phyloP scores from a whole-genome alignment of 1,284 basidiomycete species.

The Ustilago cynodontis region DNA sequence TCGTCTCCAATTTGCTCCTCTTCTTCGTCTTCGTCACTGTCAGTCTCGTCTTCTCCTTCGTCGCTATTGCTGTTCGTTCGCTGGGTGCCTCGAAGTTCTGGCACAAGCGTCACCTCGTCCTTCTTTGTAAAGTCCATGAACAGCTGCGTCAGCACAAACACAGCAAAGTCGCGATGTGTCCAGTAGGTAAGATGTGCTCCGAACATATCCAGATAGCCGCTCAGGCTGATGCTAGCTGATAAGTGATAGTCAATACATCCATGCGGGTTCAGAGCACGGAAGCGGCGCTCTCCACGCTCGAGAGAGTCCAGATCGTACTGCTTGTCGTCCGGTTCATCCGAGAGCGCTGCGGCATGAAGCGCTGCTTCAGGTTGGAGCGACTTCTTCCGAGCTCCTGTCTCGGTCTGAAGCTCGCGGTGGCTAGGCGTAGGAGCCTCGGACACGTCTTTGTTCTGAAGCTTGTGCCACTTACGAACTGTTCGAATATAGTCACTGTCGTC shows the following conservation, averaged over 20 bases:
- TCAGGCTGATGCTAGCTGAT: conserved; percentile 41
- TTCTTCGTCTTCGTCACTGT: conserved; percentile 12
- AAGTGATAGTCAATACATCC: conserved; percentile 65
- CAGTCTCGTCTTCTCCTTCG: conserved; percentile 59
- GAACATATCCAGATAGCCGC: conserved; percentile 61
- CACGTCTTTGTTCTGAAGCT: conserved; percentile 25
- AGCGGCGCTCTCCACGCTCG: conserved; percentile 49
- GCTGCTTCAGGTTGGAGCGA: conserved; percentile 25
- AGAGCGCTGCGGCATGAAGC: conserved; percentile 8
- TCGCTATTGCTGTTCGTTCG: conserved; percentile 16
- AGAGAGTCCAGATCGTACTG: conserved; percentile 38
- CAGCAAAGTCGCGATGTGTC: conserved; percentile 59
- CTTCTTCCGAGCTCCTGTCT: conserved; percentile 27
- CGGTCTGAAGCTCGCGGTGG: conserved; percentile 11
- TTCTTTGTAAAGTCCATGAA: conserved; percentile 46
- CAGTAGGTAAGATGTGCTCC: conserved; percentile 64
- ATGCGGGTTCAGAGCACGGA: conserved; percentile 65
- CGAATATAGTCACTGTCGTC: conserved; percentile 40
- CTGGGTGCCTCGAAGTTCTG: conserved; percentile 24
- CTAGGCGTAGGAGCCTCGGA: conserved; percentile 5
- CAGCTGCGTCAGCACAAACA: conserved; percentile 62
- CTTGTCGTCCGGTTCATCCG: conserved; percentile 14
- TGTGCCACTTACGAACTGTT: conserved; percentile 44
- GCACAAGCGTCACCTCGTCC: conserved; percentile 39
- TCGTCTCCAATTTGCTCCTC: conserved; percentile 10